Conservation (phyloP, 1,284 basidiomycete species). For the Moesziomyces aphidis region DNA sequence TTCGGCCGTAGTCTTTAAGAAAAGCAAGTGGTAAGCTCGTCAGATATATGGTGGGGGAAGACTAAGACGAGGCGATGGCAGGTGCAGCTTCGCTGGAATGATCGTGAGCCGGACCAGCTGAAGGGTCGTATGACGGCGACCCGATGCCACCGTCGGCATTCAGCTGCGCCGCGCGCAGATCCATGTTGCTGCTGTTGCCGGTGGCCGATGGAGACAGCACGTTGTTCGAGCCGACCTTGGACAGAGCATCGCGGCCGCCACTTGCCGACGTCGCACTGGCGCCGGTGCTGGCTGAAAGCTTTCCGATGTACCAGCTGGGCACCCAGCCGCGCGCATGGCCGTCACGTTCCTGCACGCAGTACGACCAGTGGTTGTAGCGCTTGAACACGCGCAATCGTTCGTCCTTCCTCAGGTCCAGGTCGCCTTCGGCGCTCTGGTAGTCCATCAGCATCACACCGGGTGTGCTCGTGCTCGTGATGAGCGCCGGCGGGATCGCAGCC, state of each 20-base stretch:
- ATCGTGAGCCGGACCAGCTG: neutral
- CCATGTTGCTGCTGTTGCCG: neutral
- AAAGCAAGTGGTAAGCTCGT: too few relatives aligned
- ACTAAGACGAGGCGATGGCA: neutral
- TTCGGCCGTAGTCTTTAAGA: too few relatives aligned
- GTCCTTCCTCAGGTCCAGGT: conserved; percentile 85
- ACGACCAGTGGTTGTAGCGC: conserved; percentile 95
- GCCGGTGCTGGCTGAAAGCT: conserved; percentile 23
- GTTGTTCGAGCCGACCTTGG: conserved; percentile 17
- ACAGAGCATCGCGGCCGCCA: conserved; percentile 1
- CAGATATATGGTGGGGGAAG: too few relatives aligned
- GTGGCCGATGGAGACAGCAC: conserved; percentile 5
- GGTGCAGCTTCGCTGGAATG: neutral
- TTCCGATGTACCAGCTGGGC: conserved; percentile 64
- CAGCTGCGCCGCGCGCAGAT: conserved; percentile 6
- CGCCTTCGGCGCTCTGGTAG: conserved; percentile 84
- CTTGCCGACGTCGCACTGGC: conserved; percentile 1
- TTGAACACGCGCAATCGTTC: conserved; percentile 92
- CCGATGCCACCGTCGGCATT: neutral
- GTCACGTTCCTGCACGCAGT: conserved; percentile 69
- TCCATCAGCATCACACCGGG: conserved; percentile 94
- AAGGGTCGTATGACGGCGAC: conserved; percentile 21
- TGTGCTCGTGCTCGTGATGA: conserved; percentile 92
- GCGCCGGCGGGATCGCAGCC: conserved; percentile 81
- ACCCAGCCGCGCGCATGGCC: conserved; percentile 63